Percentiles rank a stretch among this genome's conserved stretches.
Conservation (phyloP, 495 filamentous ascomycete genomes). For the Aspergillus taichungensis region DNA sequence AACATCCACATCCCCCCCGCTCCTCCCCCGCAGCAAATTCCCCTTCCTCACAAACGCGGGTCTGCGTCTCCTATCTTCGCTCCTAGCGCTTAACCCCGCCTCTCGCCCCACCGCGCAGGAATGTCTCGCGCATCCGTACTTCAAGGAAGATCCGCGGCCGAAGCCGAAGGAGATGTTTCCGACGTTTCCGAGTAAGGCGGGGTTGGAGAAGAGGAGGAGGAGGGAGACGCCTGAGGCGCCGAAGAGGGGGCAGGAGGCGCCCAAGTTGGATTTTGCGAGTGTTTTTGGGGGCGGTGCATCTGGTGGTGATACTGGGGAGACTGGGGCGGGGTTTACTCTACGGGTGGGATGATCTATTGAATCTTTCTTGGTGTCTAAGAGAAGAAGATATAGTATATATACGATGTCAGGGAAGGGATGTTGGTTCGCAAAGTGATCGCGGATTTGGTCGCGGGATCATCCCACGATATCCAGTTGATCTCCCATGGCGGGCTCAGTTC, state of each 20-base stretch:
- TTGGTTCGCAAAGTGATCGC: no score
- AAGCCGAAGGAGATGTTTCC: constrained; percentile 84
- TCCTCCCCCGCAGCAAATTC: constrained; percentile 59
- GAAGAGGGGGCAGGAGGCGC: constrained; percentile 60
- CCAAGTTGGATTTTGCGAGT: constrained; percentile 57
- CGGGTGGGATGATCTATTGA: constrained; percentile 45
- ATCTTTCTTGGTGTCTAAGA: not conserved
- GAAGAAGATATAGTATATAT: no score
- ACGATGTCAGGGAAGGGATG: no score
- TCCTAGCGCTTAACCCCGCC: constrained; percentile 71
- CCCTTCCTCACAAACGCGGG: constrained; percentile 74
- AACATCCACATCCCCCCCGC: constrained; percentile 6
- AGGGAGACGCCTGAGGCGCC: constrained; percentile 81
- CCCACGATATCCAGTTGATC: no score
- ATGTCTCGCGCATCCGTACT: constrained; percentile 73
- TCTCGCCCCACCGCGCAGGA: constrained; percentile 59
- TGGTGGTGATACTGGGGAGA: constrained; percentile 59
- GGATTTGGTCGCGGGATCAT: no score
- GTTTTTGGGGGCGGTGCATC: constrained; percentile 67
- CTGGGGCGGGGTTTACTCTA: constrained; percentile 75
- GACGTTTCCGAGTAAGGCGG: constrained; percentile 89
- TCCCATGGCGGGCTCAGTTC: no score
- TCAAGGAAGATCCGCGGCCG: constrained; percentile 78
- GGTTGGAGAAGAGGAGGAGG: constrained; percentile 73
- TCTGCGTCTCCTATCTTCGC: constrained; percentile 51